These are phyloP conservation scores for Hygrocybe punicea DNA, from an alignment of 768 basidiomycete species.

Conservation along the genomic window DNA sequence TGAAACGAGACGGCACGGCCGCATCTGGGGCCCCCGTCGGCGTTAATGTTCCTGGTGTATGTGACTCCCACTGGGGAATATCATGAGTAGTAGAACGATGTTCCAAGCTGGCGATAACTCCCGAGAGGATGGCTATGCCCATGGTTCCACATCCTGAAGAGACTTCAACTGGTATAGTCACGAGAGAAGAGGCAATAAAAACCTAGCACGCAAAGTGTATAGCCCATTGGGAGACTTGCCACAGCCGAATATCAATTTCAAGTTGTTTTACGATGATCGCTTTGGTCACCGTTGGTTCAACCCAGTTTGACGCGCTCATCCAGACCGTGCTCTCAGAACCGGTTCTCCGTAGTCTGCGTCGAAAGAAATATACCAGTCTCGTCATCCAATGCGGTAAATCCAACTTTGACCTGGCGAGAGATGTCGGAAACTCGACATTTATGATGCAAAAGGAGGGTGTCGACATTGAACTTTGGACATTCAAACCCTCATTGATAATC, in stretches of 20 bases:
- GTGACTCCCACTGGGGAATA: constrained; percentile 59
- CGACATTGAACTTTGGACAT: constrained; percentile 63
- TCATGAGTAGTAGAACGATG: constrained; percentile 28
- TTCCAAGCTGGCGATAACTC: constrained; percentile 82
- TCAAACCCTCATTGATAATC: constrained; percentile 66
- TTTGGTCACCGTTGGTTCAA: constrained; percentile 90
- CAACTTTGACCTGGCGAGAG: constrained; percentile 37
- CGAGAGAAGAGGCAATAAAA: constrained; percentile 16
- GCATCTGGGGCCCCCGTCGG: constrained; percentile 61
- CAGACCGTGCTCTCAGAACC: constrained; percentile 52
- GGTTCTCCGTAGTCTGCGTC: constrained; percentile 53
- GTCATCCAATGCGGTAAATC: constrained; percentile 81
- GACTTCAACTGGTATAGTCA: constrained; percentile 17
- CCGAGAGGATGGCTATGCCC: constrained; percentile 94
- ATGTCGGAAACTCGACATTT: constrained; percentile 29
- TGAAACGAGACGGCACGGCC: constrained; percentile 73
- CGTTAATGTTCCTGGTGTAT: constrained; percentile 71
- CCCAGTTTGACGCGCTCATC: constrained; percentile 75
- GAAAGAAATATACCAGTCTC: constrained; percentile 56
- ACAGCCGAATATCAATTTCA: too few species aligned
- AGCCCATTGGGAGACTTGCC: too few species aligned
- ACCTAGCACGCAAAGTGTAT: constrained; percentile 89
- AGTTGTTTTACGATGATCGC: constrained; percentile 49
- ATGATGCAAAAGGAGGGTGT: constrained; percentile 40
- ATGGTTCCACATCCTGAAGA: constrained; percentile 94